Percentiles rank a stretch among this genome's conserved stretches.
phyloP scores from a whole-genome alignment of 805 yeast genomes.

The Starmerella ratchasimensis region DNA sequence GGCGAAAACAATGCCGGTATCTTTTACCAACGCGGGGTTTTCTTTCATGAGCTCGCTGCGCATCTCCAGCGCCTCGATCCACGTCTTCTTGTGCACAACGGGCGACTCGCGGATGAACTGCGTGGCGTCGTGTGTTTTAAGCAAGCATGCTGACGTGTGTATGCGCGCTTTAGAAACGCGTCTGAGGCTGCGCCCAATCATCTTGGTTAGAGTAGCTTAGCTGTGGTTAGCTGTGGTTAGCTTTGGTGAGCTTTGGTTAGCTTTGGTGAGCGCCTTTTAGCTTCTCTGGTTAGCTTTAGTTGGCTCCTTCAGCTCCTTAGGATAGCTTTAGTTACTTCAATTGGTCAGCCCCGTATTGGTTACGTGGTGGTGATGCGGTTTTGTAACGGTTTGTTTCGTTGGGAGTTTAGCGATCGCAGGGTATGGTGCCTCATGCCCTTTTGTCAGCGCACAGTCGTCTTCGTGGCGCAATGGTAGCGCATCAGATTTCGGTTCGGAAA shows the following conservation, averaged over 20 bases:
- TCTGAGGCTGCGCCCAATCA: too few species aligned
- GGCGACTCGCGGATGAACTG: slow-evolving; percentile 25
- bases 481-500: slow-evolving; percentile 19
- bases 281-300: too few species aligned
- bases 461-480: slow-evolving; percentile 23
- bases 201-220: too few species aligned
- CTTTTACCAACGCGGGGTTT: slow-evolving; percentile 29
- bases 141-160: background rate
- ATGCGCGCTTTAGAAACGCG: too few species aligned
- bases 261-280: background rate
- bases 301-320: too few species aligned
- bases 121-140: background rate
- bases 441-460: slow-evolving; percentile 4
- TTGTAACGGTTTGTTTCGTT: too few species aligned
- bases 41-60: slow-evolving; percentile 54
- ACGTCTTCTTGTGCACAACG: slow-evolving; percentile 43
- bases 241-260: background rate
- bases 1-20: slow-evolving; percentile 28
- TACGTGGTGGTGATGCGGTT: too few species aligned
- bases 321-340: too few species aligned
- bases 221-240: too few species aligned
- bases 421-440: too few species aligned
- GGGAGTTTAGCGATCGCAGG: too few species aligned
- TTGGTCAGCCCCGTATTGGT: too few species aligned
- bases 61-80: slow-evolving; percentile 75